These are phyloP conservation scores for Cucumis sativus DNA, from an alignment of 306 rosid species.

Conservation along the genomic window DNA sequence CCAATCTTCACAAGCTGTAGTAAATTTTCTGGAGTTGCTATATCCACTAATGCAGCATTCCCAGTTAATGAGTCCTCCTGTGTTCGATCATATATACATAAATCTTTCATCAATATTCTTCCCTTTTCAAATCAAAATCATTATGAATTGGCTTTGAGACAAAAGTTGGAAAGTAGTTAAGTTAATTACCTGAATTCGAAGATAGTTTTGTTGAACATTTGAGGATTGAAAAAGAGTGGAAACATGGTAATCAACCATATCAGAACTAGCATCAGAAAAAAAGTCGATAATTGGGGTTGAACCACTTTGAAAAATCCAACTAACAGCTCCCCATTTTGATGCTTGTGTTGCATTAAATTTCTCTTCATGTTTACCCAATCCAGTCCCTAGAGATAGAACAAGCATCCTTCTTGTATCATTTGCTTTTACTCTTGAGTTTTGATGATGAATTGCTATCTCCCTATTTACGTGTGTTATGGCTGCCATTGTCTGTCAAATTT, in stretches of 20 bases:
- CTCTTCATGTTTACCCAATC: conserved; percentile 21
- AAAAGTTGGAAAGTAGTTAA: too few relatives aligned
- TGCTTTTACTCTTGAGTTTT: neutral
- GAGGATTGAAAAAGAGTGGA: conserved; percentile 26
- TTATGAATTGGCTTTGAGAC: too few relatives aligned
- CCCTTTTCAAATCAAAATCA: too few relatives aligned
- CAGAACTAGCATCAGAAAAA: conserved; percentile 23
- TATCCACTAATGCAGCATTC: conserved; percentile 3
- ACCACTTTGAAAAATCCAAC: conserved; percentile 21
- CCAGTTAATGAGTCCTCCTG: conserved; percentile 5
- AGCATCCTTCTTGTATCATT: conserved; percentile 13
- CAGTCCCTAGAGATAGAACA: conserved; percentile 34
- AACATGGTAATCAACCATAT: conserved; percentile 31
- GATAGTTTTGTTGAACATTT: conserved; percentile 15
- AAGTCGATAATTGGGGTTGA: conserved; percentile 28
- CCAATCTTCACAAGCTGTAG: conserved; percentile 20
- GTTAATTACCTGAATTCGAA: conserved; percentile 32
- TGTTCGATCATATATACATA: too few relatives aligned
- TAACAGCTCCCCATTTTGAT: conserved; percentile 24
- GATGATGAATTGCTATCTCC: neutral
- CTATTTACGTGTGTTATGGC: conserved; percentile 22
- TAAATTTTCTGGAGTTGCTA: conserved; percentile 19
- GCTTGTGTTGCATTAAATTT: conserved; percentile 26
- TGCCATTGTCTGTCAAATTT: conserved; percentile 19
- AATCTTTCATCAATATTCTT: too few relatives aligned